phyloP scores from a whole-genome alignment of 306 rosid species.

The Glycyrrhiza uralensis region DNA sequence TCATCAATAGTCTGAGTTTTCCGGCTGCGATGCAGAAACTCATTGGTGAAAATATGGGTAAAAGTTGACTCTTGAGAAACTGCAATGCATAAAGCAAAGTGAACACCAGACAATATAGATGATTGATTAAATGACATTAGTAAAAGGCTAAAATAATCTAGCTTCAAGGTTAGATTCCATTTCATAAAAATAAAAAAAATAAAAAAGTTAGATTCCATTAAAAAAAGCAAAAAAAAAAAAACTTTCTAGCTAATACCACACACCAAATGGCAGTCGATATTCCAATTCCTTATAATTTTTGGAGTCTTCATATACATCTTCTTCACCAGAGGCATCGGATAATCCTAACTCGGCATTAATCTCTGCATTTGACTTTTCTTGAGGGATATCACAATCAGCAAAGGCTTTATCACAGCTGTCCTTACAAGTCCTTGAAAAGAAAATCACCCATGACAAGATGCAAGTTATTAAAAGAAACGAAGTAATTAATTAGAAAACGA shows the following conservation, averaged over 20 bases:
- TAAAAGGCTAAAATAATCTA: constrained; percentile 9
- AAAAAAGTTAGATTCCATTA: constrained; percentile 7
- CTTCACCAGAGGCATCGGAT: constrained; percentile 96
- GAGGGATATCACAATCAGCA: constrained; percentile 78
- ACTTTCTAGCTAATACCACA: constrained; percentile 21
- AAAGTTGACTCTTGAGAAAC: constrained; percentile 72
- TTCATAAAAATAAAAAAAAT: too few species aligned
- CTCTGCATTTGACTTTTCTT: constrained; percentile 96
- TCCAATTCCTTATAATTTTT: constrained; percentile 63
- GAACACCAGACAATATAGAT: constrained; percentile 20
- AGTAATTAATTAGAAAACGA: not conserved
- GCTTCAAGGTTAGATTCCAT: constrained; percentile 11
- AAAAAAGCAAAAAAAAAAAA: not conserved
- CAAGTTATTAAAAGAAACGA: constrained; percentile 19
- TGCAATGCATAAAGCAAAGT: constrained; percentile 34
- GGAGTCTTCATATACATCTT: constrained; percentile 59
- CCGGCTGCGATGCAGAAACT: constrained; percentile 82
- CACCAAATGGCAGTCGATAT: constrained; percentile 52
- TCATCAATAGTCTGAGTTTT: constrained; percentile 88
- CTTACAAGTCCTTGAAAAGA: constrained; percentile 75
- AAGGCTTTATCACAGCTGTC: constrained; percentile 67
- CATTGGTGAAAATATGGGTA: constrained; percentile 61
- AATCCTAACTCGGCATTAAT: constrained; percentile 90
- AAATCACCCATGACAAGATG: constrained; percentile 23
- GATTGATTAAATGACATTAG: constrained; percentile 1